phyloP scores from a whole-genome alignment of 2,329 filamentous ascomycete species.

The Aphanoascus verrucosus region DNA sequence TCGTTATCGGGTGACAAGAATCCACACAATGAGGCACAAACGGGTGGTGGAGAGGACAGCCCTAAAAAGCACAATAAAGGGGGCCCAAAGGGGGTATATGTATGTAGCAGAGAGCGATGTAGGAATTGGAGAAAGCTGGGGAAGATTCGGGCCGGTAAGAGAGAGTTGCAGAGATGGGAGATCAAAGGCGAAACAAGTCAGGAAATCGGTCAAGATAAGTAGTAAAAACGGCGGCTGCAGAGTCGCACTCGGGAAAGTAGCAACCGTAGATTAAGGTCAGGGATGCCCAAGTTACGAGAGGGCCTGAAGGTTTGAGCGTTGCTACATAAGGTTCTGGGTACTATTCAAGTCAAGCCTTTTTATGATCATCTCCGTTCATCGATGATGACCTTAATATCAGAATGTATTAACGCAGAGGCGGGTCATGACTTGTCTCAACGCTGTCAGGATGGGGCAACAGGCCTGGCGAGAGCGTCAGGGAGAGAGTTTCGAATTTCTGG shows the following conservation, averaged over 20 bases:
- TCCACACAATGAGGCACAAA: slow-evolving; percentile 1
- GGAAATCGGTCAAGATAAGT: slow-evolving; percentile 10
- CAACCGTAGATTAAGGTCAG: slow-evolving; percentile 11
- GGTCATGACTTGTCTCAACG: slow-evolving; percentile 9
- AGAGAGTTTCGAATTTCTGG: slow-evolving; percentile 8
- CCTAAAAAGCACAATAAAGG: background rate
- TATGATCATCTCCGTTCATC: slow-evolving; percentile 10
- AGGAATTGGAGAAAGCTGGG: background rate
- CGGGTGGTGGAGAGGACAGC: background rate
- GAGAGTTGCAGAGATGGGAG: background rate
- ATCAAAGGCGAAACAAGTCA: background rate
- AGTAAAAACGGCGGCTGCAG: slow-evolving; percentile 1
- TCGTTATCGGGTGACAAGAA: background rate
- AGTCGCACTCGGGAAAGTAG: slow-evolving; percentile 13
- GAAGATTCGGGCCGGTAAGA: background rate
- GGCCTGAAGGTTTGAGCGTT: slow-evolving; percentile 13
- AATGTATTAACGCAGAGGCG: slow-evolving; percentile 4
- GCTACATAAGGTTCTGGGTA: slow-evolving; percentile 10
- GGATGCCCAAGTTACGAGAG: slow-evolving; percentile 14
- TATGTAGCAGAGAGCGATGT: background rate
- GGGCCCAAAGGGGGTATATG: background rate
- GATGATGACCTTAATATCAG: slow-evolving; percentile 1
- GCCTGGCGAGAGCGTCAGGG: background rate
- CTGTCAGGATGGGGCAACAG: slow-evolving; percentile 4
- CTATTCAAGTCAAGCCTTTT: slow-evolving; percentile 4